Conservation (phyloP, 306 rosid genomes). For the Casuarina equisetifolia region DNA sequence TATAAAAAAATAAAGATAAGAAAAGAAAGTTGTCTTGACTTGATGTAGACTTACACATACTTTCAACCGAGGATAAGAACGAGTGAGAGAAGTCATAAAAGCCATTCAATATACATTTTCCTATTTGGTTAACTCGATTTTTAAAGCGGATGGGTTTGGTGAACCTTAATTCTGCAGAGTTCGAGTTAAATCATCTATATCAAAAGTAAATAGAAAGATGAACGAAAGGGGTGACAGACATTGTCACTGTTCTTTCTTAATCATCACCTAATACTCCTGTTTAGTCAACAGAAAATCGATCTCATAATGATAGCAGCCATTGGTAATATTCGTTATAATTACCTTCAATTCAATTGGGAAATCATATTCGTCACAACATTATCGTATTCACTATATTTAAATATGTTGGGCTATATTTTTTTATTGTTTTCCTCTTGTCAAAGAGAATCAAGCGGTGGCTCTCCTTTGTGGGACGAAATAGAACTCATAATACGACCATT, state of each 20-base stretch:
- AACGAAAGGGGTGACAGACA: slow-evolving; percentile 8
- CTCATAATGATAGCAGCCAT: not conserved
- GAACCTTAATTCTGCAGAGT: not conserved
- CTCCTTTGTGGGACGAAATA: not conserved
- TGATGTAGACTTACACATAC: no score
- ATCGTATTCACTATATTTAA: not conserved
- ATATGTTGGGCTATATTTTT: not conserved
- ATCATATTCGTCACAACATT: slow-evolving; percentile 3
- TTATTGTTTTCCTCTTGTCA: not conserved
- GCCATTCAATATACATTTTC: no score
- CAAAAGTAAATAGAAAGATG: not conserved
- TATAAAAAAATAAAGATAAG: no score
- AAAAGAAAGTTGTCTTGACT: no score
- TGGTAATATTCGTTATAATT: slow-evolving; percentile 16
- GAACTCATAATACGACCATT: not conserved
- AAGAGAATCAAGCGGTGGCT: not conserved
- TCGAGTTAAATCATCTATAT: not conserved
- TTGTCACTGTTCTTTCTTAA: slow-evolving; percentile 44
- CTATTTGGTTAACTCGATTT: not conserved
- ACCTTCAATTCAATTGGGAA: slow-evolving; percentile 10
- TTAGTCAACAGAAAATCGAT: slow-evolving; percentile 31
- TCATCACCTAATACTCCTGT: slow-evolving; percentile 42
- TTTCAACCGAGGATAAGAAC: not conserved
- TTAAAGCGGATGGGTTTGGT: not conserved
- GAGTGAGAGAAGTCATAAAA: not conserved